Conservation (phyloP, 2,329 filamentous ascomycete species). For the Paraphaeosphaeria sporulosa region DNA sequence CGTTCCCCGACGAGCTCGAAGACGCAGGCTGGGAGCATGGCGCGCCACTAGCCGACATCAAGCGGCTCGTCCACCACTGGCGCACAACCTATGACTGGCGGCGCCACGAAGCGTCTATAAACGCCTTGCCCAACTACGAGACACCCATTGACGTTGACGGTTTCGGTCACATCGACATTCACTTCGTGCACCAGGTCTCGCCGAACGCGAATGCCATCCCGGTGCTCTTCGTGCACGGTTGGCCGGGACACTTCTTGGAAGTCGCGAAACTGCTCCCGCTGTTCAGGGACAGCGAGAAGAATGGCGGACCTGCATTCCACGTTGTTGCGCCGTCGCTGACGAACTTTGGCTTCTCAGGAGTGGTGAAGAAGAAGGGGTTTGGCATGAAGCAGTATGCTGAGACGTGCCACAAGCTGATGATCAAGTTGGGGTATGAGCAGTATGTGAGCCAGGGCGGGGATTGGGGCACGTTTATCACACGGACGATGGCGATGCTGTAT, state of each 20-base stretch:
- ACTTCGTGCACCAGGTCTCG: conserved; percentile 69
- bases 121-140: conserved; percentile 66
- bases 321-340: conserved; percentile 62
- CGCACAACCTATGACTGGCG: conserved; percentile 67
- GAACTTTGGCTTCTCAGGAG: conserved; percentile 54
- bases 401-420: conserved; percentile 72
- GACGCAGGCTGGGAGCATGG: conserved; percentile 64
- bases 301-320: conserved; percentile 57
- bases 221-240: conserved; percentile 72
- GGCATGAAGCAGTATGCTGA: conserved; percentile 68
- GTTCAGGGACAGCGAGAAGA: conserved; percentile 42
- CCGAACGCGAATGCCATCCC: conserved; percentile 64
- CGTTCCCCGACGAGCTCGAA: conserved; percentile 64
- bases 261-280: conserved; percentile 65
- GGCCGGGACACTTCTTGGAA: conserved; percentile 74
- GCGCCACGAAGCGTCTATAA: conserved; percentile 64
- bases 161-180: conserved; percentile 58
- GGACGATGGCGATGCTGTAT: conserved; percentile 10
- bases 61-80: conserved; percentile 63
- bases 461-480: conserved; percentile 13
- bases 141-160: conserved; percentile 63
- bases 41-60: conserved; percentile 64
- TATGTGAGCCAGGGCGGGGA: conserved; percentile 49
- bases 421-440: conserved; percentile 68
- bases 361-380: conserved; percentile 56